phyloP scores from a whole-genome alignment of 129 eudicot genomes.

The Artemisia tridentata region DNA sequence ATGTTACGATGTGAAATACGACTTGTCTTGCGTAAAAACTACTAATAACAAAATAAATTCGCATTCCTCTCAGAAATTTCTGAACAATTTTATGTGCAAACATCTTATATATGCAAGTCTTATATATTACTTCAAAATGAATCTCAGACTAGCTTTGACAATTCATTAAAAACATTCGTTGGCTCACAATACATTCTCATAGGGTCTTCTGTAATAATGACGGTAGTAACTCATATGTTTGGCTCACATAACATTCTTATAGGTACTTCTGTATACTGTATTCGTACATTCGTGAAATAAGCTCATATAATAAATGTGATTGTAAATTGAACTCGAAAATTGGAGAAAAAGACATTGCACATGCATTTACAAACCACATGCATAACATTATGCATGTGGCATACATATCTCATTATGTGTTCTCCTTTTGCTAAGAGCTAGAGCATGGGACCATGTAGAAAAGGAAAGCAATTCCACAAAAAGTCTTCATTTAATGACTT shows the following conservation, averaged over 20 bases:
- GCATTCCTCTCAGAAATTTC: no score
- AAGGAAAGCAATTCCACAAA: conserved; percentile 12
- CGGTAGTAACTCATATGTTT: not conserved
- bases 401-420: conserved; percentile 22
- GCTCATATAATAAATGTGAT: not conserved
- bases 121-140: no score
- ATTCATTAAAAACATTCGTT: no score
- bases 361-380: conserved; percentile 25
- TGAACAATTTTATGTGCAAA: no score
- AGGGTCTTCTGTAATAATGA: not conserved
- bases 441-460: conserved; percentile 14
- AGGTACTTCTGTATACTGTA: not conserved
- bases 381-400: conserved; percentile 27
- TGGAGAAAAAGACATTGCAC: conserved; percentile 15
- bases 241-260: no score
- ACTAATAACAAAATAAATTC: no score
- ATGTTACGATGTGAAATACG: no score
- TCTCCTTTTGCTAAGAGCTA: not conserved
- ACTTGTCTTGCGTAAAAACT: no score
- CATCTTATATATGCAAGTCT: no score
- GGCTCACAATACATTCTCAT: no score
- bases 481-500: not conserved
- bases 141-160: no score
- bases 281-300: not conserved
- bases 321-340: not conserved